Evolutionary conservation across 176 grass and related monocot species (phyloP).

Genomic region (Avena insularis): DNA sequence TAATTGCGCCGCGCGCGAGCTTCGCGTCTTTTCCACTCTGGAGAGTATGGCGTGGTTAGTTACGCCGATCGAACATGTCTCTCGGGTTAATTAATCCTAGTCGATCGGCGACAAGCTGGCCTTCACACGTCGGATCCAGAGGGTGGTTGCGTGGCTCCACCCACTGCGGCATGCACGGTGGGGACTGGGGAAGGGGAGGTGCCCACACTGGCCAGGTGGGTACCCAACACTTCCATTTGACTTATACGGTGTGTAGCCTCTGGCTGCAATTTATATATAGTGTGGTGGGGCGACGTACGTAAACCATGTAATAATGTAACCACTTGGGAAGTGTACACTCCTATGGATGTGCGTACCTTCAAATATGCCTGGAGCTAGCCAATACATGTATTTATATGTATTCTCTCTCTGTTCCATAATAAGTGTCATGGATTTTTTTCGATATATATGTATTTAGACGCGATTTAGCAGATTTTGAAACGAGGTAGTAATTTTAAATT

Average conservation of each 20-base stretch:
- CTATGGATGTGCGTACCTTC: too few species aligned
- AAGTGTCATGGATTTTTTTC: too few species aligned
- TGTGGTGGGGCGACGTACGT: background rate
- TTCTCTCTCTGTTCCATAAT: too few species aligned
- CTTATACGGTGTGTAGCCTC: background rate
- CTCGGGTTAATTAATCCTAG: background rate
- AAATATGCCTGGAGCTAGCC: too few species aligned
- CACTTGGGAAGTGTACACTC: background rate
- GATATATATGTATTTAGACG: too few species aligned
- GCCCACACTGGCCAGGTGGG: background rate
- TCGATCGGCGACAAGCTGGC: background rate
- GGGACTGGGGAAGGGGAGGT: background rate
- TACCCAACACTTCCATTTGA: background rate
- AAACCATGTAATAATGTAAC: background rate
- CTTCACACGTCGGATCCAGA: conserved; percentile 9
- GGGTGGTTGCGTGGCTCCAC: background rate
- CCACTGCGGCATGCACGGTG: background rate
- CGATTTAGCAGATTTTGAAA: too few species aligned
- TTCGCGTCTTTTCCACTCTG: background rate
- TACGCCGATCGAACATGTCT: background rate
- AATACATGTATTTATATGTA: too few species aligned
- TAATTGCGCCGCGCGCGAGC: background rate
- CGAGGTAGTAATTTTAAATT: too few species aligned
- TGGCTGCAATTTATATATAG: too few species aligned
- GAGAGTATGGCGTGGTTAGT: background rate